Conservation (phyloP, 2,329 filamentous ascomycete genomes). For the Aspergillus brunneoviolaceus region DNA sequence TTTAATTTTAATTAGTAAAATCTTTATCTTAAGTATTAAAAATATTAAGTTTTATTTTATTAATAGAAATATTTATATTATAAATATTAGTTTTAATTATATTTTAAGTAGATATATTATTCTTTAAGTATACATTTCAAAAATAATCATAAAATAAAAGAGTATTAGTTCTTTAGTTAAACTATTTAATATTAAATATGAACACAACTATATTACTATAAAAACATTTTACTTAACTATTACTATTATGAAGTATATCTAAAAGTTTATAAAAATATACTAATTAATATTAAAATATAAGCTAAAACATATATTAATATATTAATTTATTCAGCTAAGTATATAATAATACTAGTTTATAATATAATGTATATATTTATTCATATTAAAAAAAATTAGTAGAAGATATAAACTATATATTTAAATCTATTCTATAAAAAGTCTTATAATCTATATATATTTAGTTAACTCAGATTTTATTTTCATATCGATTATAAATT, state of each 20-base stretch:
- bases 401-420: not conserved
- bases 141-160: not conserved
- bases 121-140: not conserved
- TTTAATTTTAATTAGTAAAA: too few species aligned
- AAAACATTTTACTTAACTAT: not conserved
- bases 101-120: not conserved
- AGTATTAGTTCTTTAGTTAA: not conserved
- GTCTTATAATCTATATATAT: not conserved
- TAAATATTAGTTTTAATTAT: not conserved
- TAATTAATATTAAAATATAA: too few species aligned
- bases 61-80: too few species aligned
- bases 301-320: not conserved
- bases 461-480: not conserved
- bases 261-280: not conserved
- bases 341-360: not conserved
- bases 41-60: too few species aligned
- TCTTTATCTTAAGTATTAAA: too few species aligned
- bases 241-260: not conserved
- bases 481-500: not conserved
- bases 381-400: not conserved
- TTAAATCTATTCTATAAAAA: not conserved
- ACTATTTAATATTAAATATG: not conserved
- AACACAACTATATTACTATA: not conserved
- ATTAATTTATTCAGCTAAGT: not conserved
- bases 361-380: not conserved